phyloP scores from a whole-genome alignment of 1,284 basidiomycete genomes.

The Microstroma glucosiphilum region DNA sequence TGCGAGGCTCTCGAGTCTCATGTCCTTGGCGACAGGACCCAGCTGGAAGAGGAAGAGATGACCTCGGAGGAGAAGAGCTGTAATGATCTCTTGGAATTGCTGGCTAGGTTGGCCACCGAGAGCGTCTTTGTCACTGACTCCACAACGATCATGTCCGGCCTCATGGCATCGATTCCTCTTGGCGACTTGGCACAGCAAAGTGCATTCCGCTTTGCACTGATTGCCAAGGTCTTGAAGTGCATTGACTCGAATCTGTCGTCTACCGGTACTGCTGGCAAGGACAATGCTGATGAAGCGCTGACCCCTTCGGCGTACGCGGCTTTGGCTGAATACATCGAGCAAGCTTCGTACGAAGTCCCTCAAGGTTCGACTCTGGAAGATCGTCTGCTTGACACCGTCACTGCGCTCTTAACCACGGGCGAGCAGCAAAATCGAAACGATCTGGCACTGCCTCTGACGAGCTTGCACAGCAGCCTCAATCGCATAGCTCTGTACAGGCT shows the following conservation, averaged over 20 bases:
- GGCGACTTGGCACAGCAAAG: conserved; percentile 24
- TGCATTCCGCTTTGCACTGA: conserved; percentile 19
- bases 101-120: conserved; percentile 24
- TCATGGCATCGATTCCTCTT: conserved; percentile 25
- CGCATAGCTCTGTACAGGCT: conserved; percentile 28
- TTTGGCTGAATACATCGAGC: conserved; percentile 23
- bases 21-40: conserved; percentile 10
- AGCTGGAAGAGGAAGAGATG: background rate
- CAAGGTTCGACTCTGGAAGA: conserved; percentile 20
- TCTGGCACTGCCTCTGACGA: background rate
- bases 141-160: conserved; percentile 21
- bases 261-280: background rate
- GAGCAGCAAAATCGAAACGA: background rate
- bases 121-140: conserved; percentile 26
- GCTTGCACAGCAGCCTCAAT: conserved; percentile 23
- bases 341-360: conserved; percentile 24
- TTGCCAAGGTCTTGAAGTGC: background rate
- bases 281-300: background rate
- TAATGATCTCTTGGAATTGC: conserved; percentile 17
- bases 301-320: conserved; percentile 11
- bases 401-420: conserved; percentile 14
- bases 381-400: conserved; percentile 13
- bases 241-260: background rate
- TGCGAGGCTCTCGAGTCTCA: conserved; percentile 29
- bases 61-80: background rate